Percentiles rank a stretch among this genome's conserved stretches.
These are phyloP conservation scores for Phytophthora hibernalis DNA, from an alignment of 352 stramenopile species.

Conservation along the genomic window DNA sequence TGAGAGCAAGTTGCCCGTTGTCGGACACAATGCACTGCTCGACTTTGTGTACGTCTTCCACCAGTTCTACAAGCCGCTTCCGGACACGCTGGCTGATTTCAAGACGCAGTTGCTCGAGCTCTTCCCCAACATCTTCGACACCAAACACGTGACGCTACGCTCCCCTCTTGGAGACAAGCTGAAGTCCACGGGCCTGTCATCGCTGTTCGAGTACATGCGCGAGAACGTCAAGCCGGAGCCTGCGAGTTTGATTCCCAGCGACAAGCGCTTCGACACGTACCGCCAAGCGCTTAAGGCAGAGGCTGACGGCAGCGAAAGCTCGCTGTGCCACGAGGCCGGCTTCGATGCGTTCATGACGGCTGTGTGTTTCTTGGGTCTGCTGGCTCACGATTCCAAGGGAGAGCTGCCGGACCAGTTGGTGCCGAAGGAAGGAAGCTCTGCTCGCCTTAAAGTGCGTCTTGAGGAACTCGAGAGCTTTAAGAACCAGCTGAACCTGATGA, in stretches of 20 bases:
- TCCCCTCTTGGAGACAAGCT: conserved; percentile 63
- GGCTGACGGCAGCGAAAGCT: conserved; percentile 51
- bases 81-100: conserved; percentile 71
- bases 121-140: conserved; percentile 85
- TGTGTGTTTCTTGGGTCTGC: conserved; percentile 76
- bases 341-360: conserved; percentile 90
- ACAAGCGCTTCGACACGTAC: conserved; percentile 71
- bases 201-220: conserved; percentile 83
- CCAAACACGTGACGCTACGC: conserved; percentile 73
- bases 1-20: conserved; percentile 75
- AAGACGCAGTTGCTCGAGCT: conserved; percentile 70
- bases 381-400: conserved; percentile 64
- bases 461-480: conserved; percentile 60
- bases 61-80: conserved; percentile 85
- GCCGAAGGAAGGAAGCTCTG: conserved; percentile 36
- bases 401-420: conserved; percentile 43
- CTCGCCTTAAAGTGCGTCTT: conserved; percentile 47
- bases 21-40: conserved; percentile 85
- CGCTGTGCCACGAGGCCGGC: conserved; percentile 83
- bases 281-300: conserved; percentile 62
- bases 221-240: conserved; percentile 64
- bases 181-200: conserved; percentile 63
- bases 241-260: conserved; percentile 59
- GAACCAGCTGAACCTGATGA: conserved; percentile 86
- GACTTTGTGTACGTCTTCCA: conserved; percentile 89